A percentile compares a stretch with the other conserved stretches of the same genome.
phyloP scores from a whole-genome alignment of 768 basidiomycete genomes.

The Lactarius tabidus region DNA sequence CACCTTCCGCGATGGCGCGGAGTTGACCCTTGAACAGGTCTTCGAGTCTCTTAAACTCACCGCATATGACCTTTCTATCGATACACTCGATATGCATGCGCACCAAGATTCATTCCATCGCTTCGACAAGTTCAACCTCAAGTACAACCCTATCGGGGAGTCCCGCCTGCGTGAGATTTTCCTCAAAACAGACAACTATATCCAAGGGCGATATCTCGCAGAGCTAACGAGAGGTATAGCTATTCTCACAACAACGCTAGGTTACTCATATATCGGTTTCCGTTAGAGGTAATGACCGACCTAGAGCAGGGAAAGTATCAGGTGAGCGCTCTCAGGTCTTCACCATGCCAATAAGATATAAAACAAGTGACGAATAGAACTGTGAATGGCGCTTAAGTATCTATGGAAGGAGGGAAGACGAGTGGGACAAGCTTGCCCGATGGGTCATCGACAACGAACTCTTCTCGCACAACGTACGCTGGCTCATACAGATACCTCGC shows the following conservation, averaged over 20 bases:
- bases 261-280: not conserved
- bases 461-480: slow-evolving; percentile 94
- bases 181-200: slow-evolving; percentile 94
- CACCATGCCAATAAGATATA: not conserved
- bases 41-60: slow-evolving; percentile 93
- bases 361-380: slow-evolving; percentile 46
- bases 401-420: slow-evolving; percentile 75
- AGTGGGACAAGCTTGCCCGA: slow-evolving; percentile 98
- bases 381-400: slow-evolving; percentile 98
- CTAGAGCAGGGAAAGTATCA: slow-evolving; percentile 98
- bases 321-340: slow-evolving; percentile 38
- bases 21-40: slow-evolving; percentile 88
- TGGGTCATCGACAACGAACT: slow-evolving; percentile 95
- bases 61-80: slow-evolving; percentile 97
- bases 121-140: slow-evolving; percentile 96
- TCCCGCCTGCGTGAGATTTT: slow-evolving; percentile 95
- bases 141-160: slow-evolving; percentile 97
- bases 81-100: slow-evolving; percentile 99
- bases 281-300: slow-evolving; percentile 92
- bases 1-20: slow-evolving; percentile 88
- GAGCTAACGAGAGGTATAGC: slow-evolving; percentile 82
- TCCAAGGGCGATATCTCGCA: slow-evolving; percentile 89
- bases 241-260: not conserved
- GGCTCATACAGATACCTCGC: slow-evolving; percentile 95
- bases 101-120: slow-evolving; percentile 98